Percentiles rank a stretch among this genome's conserved stretches.
Evolutionary conservation across 257 asterid species (phyloP).

Genomic region (Capsicum pubescens): DNA sequence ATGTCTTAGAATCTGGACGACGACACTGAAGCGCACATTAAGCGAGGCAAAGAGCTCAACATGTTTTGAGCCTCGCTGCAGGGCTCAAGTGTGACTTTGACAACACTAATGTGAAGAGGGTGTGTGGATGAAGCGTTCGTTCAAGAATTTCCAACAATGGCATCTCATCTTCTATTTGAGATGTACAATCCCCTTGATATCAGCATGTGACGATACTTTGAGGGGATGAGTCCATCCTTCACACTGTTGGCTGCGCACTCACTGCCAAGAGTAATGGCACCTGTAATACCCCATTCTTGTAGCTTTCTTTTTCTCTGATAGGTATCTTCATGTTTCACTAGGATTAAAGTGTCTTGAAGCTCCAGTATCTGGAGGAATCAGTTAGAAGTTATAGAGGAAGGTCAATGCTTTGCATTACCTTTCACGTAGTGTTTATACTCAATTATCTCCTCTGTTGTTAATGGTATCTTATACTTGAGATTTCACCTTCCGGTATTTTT

Average conservation of each 20-base stretch:
- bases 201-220: not conserved
- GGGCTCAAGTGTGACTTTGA: too few relatives aligned
- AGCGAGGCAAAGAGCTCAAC: too few relatives aligned
- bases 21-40: too few relatives aligned
- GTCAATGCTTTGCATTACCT: too few relatives aligned
- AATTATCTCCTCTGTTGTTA: not conserved
- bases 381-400: not conserved
- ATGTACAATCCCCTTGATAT: not conserved
- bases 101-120: not conserved
- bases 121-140: not conserved
- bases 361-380: not conserved
- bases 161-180: not conserved
- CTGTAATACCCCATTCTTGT: not conserved
- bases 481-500: constrained; percentile 12
- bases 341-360: constrained; percentile 10
- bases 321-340: not conserved
- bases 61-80: too few relatives aligned
- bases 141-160: not conserved
- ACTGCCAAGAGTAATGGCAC: not conserved
- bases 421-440: constrained; percentile 8
- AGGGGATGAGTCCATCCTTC: not conserved
- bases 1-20: too few relatives aligned
- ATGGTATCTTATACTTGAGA: constrained; percentile 14
- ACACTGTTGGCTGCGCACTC: not conserved
- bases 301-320: not conserved